Base-by-base conservation (phyloP, 768 basidiomycete species). In the Suillus lakei region DNA sequence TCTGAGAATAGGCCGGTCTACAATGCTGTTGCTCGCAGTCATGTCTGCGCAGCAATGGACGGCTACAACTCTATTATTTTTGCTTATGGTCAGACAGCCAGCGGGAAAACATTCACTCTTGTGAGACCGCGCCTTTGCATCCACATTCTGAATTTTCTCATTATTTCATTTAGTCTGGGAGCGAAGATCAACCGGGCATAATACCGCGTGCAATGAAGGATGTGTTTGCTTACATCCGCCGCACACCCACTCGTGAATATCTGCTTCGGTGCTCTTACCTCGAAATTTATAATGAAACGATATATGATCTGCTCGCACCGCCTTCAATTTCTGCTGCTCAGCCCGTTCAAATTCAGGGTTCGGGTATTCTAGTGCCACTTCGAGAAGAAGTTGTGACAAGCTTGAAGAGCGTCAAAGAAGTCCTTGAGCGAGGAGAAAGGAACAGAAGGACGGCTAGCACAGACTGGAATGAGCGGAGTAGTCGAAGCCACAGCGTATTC, bases 401-500 rank as follows among this genome's bases (percentile, higher is more conserved):
- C 70, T 81, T 97, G 34, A 91, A 91, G 70, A 86, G 91, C 44
- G 94, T 99, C 16, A 86, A 88, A 61, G 93, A 93, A 65, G 91
- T 98, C 5, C 79, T 99, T 70, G 84, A 86, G 71, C 82, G 94
- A 28, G 97, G 97, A 5, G 95, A 98, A 74, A 88, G 91, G 4
- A 90, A 94, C 71, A 82, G 97, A 59, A 83, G 95, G 66, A 98
- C 96, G 4, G 96, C 96, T 1, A 93, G 89, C 70, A 99, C 98
- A n/a, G 97, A 99, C 72, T 99, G 97, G 97, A 99, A 99, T 74
- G 92, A 96, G 71, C 81, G 97, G 65, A 96, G 93, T 80, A 95
- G 93, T 74, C 84, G 97, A 39, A 96, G 94, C 80, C 97, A 98
- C 75, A 93, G 92, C 68, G 93, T 99, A 0, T 98, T 99, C 76